These are phyloP conservation scores for Clarireedia monteithiana DNA, from an alignment of 2,329 filamentous ascomycete genomes.

Conservation along the genomic window DNA sequence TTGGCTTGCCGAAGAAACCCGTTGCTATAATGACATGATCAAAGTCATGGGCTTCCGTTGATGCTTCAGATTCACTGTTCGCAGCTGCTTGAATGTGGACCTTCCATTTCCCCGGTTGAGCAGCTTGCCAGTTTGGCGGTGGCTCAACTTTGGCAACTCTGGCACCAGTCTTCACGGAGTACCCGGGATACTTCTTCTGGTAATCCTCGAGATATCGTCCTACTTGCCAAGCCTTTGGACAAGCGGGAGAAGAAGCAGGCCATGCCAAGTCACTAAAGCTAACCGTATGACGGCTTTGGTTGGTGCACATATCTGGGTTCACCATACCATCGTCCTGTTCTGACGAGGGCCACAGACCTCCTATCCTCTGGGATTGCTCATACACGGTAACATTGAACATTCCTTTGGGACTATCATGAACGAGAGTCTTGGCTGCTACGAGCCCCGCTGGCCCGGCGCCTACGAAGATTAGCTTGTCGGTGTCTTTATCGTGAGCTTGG, in stretches of 20 bases:
- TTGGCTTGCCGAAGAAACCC: conserved; percentile 64
- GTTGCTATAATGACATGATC: conserved; percentile 67
- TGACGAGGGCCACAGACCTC: conserved; percentile 65
- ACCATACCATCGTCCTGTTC: conserved; percentile 42
- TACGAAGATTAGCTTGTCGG: conserved; percentile 27
- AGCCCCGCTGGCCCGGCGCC: conserved; percentile 63
- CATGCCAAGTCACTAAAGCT: conserved; percentile 67
- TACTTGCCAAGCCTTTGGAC: conserved; percentile 71
- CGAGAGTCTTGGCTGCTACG: conserved; percentile 64
- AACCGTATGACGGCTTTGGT: conserved; percentile 72
- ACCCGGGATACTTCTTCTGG: conserved; percentile 41
- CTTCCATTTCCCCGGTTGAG: conserved; percentile 14
- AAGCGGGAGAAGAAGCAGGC: conserved; percentile 51
- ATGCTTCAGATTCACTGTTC: background rate
- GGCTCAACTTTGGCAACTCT: conserved; percentile 17
- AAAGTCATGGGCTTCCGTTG: conserved; percentile 35
- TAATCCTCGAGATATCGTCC: conserved; percentile 65
- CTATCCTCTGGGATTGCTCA: conserved; percentile 57
- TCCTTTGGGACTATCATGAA: conserved; percentile 46
- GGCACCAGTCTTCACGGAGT: conserved; percentile 17
- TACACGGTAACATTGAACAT: conserved; percentile 63
- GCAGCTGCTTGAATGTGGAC: conserved; percentile 10
- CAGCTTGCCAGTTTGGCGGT: background rate
- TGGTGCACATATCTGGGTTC: conserved; percentile 62
- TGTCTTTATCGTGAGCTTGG: background rate